Percentiles rank a stretch among this genome's conserved stretches.
These are phyloP conservation scores for Lachnellula occidentalis DNA, from an alignment of 2,329 filamentous ascomycete genomes.

Conservation along the genomic window DNA sequence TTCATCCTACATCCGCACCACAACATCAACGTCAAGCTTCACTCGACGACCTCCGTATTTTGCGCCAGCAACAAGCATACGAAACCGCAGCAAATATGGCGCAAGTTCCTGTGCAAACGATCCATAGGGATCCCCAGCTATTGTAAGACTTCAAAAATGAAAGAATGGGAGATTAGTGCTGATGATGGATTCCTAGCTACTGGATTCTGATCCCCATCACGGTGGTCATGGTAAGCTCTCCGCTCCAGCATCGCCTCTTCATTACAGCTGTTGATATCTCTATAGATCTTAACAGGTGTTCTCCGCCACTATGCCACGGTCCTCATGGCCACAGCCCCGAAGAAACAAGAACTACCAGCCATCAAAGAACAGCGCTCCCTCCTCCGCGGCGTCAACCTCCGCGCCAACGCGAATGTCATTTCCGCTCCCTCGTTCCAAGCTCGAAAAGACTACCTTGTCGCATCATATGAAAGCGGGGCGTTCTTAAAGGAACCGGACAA, in stretches of 20 bases:
- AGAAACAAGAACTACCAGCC: constrained; percentile 68
- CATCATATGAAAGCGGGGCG: constrained; percentile 76
- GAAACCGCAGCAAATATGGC: constrained; percentile 56
- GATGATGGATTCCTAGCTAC: constrained; percentile 58
- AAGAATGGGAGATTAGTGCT: constrained; percentile 14
- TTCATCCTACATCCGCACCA: constrained; percentile 4
- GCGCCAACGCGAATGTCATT: constrained; percentile 74
- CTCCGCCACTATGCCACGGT: constrained; percentile 93
- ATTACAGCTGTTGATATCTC: constrained; percentile 2
- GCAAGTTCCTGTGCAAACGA: constrained; percentile 83
- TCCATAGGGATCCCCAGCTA: constrained; percentile 95
- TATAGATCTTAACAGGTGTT: constrained; percentile 81
- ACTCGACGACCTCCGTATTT: not conserved
- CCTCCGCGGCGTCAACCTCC: constrained; percentile 76
- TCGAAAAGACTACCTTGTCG: constrained; percentile 77
- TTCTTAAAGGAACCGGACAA: constrained; percentile 87
- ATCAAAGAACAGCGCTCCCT: constrained; percentile 85
- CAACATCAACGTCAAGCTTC: constrained; percentile 18
- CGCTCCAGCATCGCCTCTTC: not conserved
- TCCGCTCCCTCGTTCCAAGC: constrained; percentile 70
- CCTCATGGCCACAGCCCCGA: constrained; percentile 80
- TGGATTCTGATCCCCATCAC: constrained; percentile 99
- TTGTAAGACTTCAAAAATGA: constrained; percentile 59
- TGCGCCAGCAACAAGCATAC: constrained; percentile 3
- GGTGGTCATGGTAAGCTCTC: constrained; percentile 73